Evolutionary conservation across 306 rosid species (phyloP), one percentile per base, ranked within the genome.

Genomic region (Trifolium repens): DNA sequence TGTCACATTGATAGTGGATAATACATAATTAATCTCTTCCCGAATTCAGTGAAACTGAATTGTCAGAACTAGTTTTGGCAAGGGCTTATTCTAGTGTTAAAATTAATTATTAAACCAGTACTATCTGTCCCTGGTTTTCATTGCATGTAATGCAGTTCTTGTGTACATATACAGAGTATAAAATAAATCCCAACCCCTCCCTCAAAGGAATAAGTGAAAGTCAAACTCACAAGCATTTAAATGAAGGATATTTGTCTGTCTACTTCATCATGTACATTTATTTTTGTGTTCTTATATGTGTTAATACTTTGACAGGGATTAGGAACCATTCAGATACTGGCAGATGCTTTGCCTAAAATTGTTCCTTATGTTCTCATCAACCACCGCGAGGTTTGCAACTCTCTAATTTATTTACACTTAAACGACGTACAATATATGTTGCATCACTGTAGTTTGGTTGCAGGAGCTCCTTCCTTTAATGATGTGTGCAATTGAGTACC

Each of bases 401-500:
- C 8, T 32, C 59, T 32, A 57, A 47, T 37, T 74, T 14, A 52
- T 44, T 76, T 59, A 69, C 39, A 40, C 44, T 12, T 50, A 34
- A 58, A 54, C 37, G 37, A 39, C 26, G 7, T 77, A 69, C 71
- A 79, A 35, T 19, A 47, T 42, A 37, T 74, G 24, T 66, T 71
- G 40, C 35, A 62, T 47, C 73, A 37, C 47, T 22, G 14, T 85
- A 81, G 47, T 76, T 61, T 79, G 72, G 63, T 68, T 74, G 64
- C 89, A 94, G 96, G 97, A 94, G 81, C 96, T 94, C 78, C 96
- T 94, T 85, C 98, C 98, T 47, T 84, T 91, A 50, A 91, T 94
- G 69, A 94, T 94, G 96, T 94, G 98, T 86, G 96, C 93, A 27
- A 94, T 94, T 73, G 97, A 94, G 87, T 89, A 88, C 46, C 97